Evolutionary conservation across 768 basidiomycete genomes (phyloP), one percentile per base, ranked within the genome.

Genomic region (Rubroboletus satanas): DNA sequence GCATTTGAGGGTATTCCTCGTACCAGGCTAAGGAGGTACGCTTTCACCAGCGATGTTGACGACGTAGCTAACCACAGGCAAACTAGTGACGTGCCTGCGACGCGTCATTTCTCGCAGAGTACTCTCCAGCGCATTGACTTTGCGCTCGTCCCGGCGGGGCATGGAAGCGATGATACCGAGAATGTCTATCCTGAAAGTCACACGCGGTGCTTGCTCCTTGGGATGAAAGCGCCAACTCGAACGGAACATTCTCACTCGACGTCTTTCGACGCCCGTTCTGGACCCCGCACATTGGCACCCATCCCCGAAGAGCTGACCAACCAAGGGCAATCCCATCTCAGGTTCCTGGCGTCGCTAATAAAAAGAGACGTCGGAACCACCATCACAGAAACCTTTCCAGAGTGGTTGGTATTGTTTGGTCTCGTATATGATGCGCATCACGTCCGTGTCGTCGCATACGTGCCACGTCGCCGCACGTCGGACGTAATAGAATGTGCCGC

Each of bases 351-450:
- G 5, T 45, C 47, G 38, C 39, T 49, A 43, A 50, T 56, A n/a
- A 45, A 49, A 6, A 35, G 33, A 43, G 38, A 9, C 7, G 17
- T 23, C 42, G 42, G 26, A 23, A 4, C 39, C 14, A 37, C 26
- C 38, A 37, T 21, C 42, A 28, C 44, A 1, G 31, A 32, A 41
- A 18, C 52, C 42, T 58, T 63, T 47, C 67, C 67, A 14, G 66
- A 70, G 43, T 65, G 67, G 68, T 41, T 68, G 26, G 48, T 68
- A 0, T 44, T 65, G 10, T 67, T 70, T 32, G 63, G 63, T 15
- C 58, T 69, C 45, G 7, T 57, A n/a, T 67, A 59, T 18, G 66
- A 63, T 28, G 21, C 39, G 0, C 56, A 52, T 44, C 58, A 37
- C 23, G 23, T 65, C n/a, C 58, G 56, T 17, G 54, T 68, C 39